A percentile compares a stretch with the other conserved stretches of the same genome.
Conservation (phyloP, 2,329 filamentous ascomycete genomes). For the Bipolaris victoriae region DNA sequence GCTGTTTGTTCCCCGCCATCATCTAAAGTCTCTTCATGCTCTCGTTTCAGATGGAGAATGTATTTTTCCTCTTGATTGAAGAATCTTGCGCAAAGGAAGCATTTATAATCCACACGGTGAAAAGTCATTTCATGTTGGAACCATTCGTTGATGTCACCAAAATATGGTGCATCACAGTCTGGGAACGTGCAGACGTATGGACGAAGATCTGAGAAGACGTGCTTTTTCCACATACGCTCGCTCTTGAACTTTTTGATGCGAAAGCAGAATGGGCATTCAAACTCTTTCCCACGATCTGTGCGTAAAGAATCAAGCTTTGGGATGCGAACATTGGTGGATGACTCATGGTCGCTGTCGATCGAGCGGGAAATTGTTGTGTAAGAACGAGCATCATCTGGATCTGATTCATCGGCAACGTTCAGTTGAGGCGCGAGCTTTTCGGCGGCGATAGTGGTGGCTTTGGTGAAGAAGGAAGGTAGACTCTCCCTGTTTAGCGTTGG, state of each 20-base stretch:
- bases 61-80: not conserved
- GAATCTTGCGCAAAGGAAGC: not conserved
- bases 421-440: not conserved
- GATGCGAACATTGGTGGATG: not conserved
- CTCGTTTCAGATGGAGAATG: not conserved
- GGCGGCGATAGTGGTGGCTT: not conserved
- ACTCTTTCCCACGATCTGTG: not conserved
- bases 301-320: not conserved
- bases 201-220: conserved; percentile 1
- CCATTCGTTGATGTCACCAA: not conserved
- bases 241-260: conserved; percentile 1
- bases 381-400: not conserved
- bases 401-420: not conserved
- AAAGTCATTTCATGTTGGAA: not conserved
- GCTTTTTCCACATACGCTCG: not conserved
- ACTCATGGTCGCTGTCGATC: not conserved
- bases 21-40: not conserved
- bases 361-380: not conserved
- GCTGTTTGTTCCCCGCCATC: not conserved
- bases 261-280: not conserved
- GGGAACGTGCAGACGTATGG: not conserved
- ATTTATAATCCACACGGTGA: not conserved
- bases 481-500: not conserved
- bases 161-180: not conserved
- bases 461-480: not conserved